These are phyloP conservation scores for Naganishia kalamii DNA, from an alignment of 768 basidiomycete species.

Conservation along the genomic window DNA sequence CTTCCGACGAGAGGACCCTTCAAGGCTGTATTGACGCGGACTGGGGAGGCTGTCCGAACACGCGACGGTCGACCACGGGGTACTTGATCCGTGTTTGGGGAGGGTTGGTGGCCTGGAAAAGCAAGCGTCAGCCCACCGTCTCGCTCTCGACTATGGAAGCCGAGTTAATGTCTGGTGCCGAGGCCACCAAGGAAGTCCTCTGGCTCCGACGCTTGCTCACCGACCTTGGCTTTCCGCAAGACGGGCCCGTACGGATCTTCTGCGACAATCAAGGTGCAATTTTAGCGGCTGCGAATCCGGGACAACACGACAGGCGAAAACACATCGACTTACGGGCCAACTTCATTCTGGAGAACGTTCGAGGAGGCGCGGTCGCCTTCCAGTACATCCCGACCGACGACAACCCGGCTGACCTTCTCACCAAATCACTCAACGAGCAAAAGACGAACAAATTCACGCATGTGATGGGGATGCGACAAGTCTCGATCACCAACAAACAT, in stretches of 20 bases:
- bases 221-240: neutral
- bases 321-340: conserved; percentile 50
- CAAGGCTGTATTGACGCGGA: conserved; percentile 39
- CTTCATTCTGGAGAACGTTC: conserved; percentile 44
- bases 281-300: conserved; percentile 42
- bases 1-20: neutral
- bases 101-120: conserved; percentile 46
- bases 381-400: neutral
- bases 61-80: conserved; percentile 37
- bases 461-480: neutral
- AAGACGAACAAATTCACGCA: neutral
- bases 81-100: conserved; percentile 47
- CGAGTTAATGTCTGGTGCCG: conserved; percentile 48
- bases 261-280: conserved; percentile 14
- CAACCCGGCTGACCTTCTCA: conserved; percentile 1
- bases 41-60: conserved; percentile 33
- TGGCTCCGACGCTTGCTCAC: conserved; percentile 12
- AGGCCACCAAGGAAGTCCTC: conserved; percentile 32
- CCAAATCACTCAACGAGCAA: neutral
- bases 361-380: neutral
- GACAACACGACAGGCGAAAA: conserved; percentile 47
- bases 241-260: neutral
- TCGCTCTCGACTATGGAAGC: conserved; percentile 51
- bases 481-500: neutral
- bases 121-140: conserved; percentile 47